Evolutionary conservation across 371 early-diverging fungal genomes (phyloP), one percentile per base, ranked within the genome.

Genomic region (Mucor plumbeus): DNA sequence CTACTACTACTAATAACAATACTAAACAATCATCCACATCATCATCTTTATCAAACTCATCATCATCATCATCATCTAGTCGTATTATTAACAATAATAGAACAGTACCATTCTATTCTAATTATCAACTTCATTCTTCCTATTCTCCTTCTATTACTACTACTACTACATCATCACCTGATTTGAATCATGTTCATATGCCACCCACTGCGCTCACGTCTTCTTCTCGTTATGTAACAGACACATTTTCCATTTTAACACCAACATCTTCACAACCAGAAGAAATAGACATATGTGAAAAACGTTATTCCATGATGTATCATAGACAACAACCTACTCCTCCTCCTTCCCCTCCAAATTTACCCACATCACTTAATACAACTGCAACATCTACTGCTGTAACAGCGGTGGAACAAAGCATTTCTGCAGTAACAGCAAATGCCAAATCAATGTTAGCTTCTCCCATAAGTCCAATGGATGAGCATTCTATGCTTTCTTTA

Each of bases 281-380:
- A 26, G 72, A 68, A 61, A 55, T 74, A 4, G 74, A 76, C 50
- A 70, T 76, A 3, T 72, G 67, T 58, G 71, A 70, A 54, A 70
- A 71, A 17, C 69, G 77, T 5, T 74, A 79, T 53, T 72, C 77
- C 4, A 67, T 70, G 68, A 53, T 53, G 53, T 53, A 53, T 26
- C 47, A 41, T 35, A 33, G 57, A 26, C 54, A 64, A 17, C 56
- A 60, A 40, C 68, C 63, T 10, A 61, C 64, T 1, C 74, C 69
- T 2, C 68, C 72, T 1, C 64, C 69, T 36, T 68, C 75, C 4
- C 71, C 78, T 38, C 64, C 71, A 44, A 59, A 47, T 19, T 41
- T 48, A 7, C 10, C 43, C 13, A 11, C 40, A 9, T 13, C 39
- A 21, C 17, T 41, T 14, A 34, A 19, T 19, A 55, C 13, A 19